Base-by-base conservation (phyloP, 2,329 filamentous ascomycete genomes). In the Pseudogymnoascus sp. region DNA sequence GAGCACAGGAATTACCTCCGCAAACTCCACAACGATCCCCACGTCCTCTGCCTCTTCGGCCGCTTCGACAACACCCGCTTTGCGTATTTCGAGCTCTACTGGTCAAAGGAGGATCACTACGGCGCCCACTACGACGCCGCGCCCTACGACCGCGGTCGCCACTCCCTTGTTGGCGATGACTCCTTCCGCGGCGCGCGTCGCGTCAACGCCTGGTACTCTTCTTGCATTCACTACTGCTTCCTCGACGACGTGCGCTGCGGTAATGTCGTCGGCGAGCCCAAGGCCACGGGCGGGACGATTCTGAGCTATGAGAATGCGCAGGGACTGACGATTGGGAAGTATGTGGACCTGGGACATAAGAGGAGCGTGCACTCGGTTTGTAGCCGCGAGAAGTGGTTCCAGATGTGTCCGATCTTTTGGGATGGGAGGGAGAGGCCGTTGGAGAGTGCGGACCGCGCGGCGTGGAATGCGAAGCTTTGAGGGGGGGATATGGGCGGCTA, bases 21-120 rank as follows among this genome's bases (percentile, higher is more conserved):
- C 31, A 82, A 83, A 67, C 80, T 88, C 62, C 85, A 91, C 70
- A 81, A 84, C 50, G 89, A 93, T 72, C 84, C 87, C 29, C 89
- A 93, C 74, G 83, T 88, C 66, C 77, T 91, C 61, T 83, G 86
- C 23, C 78, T 93, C 53, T 78, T 93, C 64, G 90, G 86, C 6
- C 82, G 82, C 26, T 93, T 91, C 72, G 83, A 93, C 63, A 87
- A 88, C 31, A 81, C 80, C 1, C 82, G 79, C 59, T 93, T 93
- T 73, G 86, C 88, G 0, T 93, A 93, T 73, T 92, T 90, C 72
- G 90, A 93, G 73, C 79, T 92, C 1, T 93, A 92, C 74, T 93
- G 88, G 88, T 87, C 85, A 37, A 86, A 85, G 78, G 84, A 86
- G 72, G 83, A 86, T 66, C 81, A 84, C 65, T 80, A 82, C 68